Evolutionary conservation across 1,139 yeast genomes (phyloP), one percentile per base, ranked within the genome.

Genomic region (Oligophagozyma castellii): DNA sequence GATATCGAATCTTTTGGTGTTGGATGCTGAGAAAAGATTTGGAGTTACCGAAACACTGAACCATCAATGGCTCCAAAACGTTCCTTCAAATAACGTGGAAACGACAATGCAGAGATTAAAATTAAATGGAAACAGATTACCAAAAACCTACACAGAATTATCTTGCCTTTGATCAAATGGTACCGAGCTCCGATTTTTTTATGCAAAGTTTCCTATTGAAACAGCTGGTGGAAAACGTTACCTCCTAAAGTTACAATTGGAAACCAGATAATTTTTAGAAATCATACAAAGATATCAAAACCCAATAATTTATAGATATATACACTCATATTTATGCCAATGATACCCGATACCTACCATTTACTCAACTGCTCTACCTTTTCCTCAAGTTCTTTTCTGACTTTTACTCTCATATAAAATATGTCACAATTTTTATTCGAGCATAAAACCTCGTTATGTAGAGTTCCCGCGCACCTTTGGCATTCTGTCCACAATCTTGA

Each of bases 401-500:
- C 93, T 52, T 89, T 86, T 53, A 77, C 86, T 48, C 99, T 67
- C 98, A 92, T 89, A 54, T 89, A 92, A 47, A 89, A 92, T 22
- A 92, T 89, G 2, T 96, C 95, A 57, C 99, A 92, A 55, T 89
- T 96, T 43, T 84, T 84, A 43, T 89, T 83, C 0, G 95, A 77
- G 53, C 99, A 92, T 23, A 89, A 61, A 5, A 92, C 98, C 45
- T 89, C 96, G 54, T 84, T 95, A 46, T 89, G 95, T 35, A 92
- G 59, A 14, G 93, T 80, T 0, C 96, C 96, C 46, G 92, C 96
- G 53, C 98, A 92, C 39, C 96, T 64, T 57, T 92, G 99, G 52
- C 99, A 92, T 50, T 92, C 95, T 0, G 98, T 89, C 99, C 99
- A 92, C 35, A 92, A 59, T 38, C 93, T 63, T 2, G 94, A 76